Base-by-base conservation (phyloP, 1,284 basidiomycete genomes). In the Pseudozyma sp. region DNA sequence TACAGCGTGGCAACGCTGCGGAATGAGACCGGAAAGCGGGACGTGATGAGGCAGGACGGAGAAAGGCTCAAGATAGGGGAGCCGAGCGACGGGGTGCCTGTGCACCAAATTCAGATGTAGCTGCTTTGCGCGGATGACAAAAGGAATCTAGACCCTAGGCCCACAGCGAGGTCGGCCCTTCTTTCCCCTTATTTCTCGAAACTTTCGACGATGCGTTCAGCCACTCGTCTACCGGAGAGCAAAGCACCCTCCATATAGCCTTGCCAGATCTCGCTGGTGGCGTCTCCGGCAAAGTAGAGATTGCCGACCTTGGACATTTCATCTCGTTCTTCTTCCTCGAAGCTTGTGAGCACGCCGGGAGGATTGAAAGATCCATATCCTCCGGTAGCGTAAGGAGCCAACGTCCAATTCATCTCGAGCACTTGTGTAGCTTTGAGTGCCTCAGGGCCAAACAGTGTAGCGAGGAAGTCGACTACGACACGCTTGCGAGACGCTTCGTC, bases 191-290 rank as follows among this genome's bases (percentile, higher is more conserved):
- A 68, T 35, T 35, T n/a, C 31, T 69, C 55, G 16, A 62, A 69
- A 16, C 45, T 69, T 38, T 55, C 48, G 31, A 69, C 42, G 52
- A 69, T 63, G 7, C 66, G 59, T 12, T 35, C 40, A 39, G 67
- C 57, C 34, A 64, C 67, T 13, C 67, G 60, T 48, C 59, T 64
- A 34, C 65, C 65, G 5, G 70, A 73, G 35, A 63, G 65, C 53
- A 73, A 11, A 43, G 70, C 70, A 14, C 70, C 70, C 40, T 73
- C 70, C 70, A 73, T 73, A 56, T 73, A 73, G 11, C 70, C 70
- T 35, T 67, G 64, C 70, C 70, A 73, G 34, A 68, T 65, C 57
- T 73, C 57, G n/a, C 65, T 64, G 3, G 65, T 68, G 8, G 70
- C 70, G 38, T 73, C 70, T 31, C 70, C 70, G 0, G 65, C 70